A percentile compares a stretch with the other conserved stretches of the same genome.
Evolutionary conservation across 139 green algal species (phyloP).

Genomic region (Asterochloris erici): DNA sequence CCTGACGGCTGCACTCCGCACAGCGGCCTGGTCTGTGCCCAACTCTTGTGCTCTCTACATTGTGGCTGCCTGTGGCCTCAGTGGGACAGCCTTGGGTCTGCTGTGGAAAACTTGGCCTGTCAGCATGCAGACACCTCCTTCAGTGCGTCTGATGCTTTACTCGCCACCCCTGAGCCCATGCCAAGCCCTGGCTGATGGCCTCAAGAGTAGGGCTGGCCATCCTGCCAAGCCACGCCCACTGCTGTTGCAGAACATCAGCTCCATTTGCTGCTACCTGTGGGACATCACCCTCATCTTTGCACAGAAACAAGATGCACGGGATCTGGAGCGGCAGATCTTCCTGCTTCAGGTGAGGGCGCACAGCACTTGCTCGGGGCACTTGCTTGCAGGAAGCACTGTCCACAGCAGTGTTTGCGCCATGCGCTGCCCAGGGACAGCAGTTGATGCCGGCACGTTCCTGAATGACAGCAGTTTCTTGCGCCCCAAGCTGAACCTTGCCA

Average conservation of each 20-base stretch:
- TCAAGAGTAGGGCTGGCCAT: background rate
- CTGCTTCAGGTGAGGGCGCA: background rate
- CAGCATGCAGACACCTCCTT: too few species aligned
- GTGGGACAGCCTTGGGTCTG: background rate
- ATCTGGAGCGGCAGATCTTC: background rate
- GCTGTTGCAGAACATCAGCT: constrained; percentile 7
- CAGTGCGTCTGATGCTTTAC: background rate
- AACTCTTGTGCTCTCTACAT: background rate
- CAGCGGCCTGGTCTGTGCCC: background rate
- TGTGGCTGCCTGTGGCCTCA: background rate
- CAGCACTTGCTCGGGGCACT: too few species aligned
- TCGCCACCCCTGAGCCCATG: background rate
- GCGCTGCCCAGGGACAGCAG: too few species aligned
- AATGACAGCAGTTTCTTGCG: too few species aligned
- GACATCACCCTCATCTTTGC: constrained; percentile 9
- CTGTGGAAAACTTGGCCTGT: background rate
- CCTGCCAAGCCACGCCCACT: background rate
- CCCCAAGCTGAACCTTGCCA: too few species aligned
- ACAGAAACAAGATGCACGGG: background rate
- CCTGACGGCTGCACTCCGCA: background rate
- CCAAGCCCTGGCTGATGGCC: background rate
- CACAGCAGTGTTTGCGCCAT: too few species aligned
- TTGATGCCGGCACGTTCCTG: too few species aligned
- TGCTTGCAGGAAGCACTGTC: too few species aligned
- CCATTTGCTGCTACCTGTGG: constrained; percentile 13